Percentiles rank a stretch among this genome's conserved stretches.
Evolutionary conservation across 352 stramenopile species (phyloP).

Genomic region (Peronospora farinosa): DNA sequence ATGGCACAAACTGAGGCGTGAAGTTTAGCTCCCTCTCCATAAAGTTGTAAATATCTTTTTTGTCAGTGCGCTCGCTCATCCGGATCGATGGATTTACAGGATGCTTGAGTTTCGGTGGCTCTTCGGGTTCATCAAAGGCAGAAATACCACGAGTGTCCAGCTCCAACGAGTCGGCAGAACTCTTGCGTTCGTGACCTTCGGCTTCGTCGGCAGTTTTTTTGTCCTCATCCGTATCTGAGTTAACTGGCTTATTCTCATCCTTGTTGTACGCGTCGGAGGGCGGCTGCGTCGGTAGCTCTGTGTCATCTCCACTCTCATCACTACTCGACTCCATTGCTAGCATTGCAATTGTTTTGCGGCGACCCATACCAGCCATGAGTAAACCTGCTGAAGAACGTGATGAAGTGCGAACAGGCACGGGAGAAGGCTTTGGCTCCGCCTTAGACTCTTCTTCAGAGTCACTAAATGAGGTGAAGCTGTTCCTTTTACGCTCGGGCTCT

Average conservation of each 20-base stretch:
- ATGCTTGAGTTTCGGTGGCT: conserved; percentile 31
- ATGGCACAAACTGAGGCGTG: conserved; percentile 79
- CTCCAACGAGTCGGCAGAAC: conserved; percentile 72
- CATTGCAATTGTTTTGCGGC: conserved; percentile 61
- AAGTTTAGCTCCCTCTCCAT: conserved; percentile 85
- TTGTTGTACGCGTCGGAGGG: conserved; percentile 33
- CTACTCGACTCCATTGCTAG: conserved; percentile 77
- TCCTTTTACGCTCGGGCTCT: conserved; percentile 47
- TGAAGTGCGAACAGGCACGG: conserved; percentile 34
- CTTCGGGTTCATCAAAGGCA: conserved; percentile 53
- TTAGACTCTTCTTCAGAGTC: conserved; percentile 82
- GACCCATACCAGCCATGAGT: conserved; percentile 52
- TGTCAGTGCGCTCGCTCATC: conserved; percentile 45
- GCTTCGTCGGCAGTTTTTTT: conserved; percentile 25
- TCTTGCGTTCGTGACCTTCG: conserved; percentile 45
- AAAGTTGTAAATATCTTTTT: conserved; percentile 83
- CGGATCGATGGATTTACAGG: conserved; percentile 31
- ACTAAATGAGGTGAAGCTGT: conserved; percentile 84
- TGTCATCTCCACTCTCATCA: conserved; percentile 49
- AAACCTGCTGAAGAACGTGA: conserved; percentile 39
- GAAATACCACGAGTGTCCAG: conserved; percentile 75
- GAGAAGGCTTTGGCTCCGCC: conserved; percentile 48
- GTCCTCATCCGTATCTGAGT: conserved; percentile 20
- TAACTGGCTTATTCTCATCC: conserved; percentile 25
- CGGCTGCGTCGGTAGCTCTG: conserved; percentile 50